These are phyloP conservation scores for Penicillium digitatum DNA, from an alignment of 2,329 filamentous ascomycete species.

Conservation along the genomic window DNA sequence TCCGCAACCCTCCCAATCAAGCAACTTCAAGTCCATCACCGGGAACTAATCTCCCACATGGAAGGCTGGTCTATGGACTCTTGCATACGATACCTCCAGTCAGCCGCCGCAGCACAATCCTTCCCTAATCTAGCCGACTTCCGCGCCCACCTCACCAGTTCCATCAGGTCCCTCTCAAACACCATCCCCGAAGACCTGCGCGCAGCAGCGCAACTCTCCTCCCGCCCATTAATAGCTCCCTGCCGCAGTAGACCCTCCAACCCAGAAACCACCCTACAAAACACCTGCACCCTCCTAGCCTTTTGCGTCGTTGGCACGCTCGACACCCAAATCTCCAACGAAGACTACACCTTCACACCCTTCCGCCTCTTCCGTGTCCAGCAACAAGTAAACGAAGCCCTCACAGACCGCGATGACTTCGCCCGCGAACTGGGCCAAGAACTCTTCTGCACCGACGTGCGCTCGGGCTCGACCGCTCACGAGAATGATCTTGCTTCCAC, in stretches of 20 bases:
- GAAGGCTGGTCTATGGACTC: conserved; percentile 39
- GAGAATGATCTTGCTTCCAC: conserved; percentile 24
- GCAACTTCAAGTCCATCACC: conserved; percentile 53
- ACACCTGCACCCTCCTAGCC: conserved; percentile 46
- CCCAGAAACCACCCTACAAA: conserved; percentile 30
- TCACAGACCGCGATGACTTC: conserved; percentile 57
- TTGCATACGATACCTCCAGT: conserved; percentile 36
- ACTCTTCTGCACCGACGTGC: conserved; percentile 46
- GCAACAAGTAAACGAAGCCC: conserved; percentile 58
- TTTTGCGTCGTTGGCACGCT: conserved; percentile 62
- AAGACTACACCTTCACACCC: conserved; percentile 57
- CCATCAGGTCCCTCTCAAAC: conserved; percentile 37
- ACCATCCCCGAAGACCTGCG: conserved; percentile 42
- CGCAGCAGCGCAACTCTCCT: conserved; percentile 35
- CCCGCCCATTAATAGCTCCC: conserved; percentile 36
- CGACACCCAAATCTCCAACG: conserved; percentile 51
- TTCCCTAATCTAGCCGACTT: conserved; percentile 31
- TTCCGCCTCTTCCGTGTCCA: conserved; percentile 63
- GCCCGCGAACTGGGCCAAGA: conserved; percentile 59
- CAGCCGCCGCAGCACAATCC: conserved; percentile 20
- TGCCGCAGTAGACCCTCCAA: conserved; percentile 26
- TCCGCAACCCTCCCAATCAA: conserved; percentile 53
- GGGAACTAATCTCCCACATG: conserved; percentile 49
- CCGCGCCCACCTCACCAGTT: conserved; percentile 47
- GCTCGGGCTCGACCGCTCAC: conserved; percentile 21